A percentile compares a stretch with the other conserved stretches of the same genome.
Evolutionary conservation across 164 flowering plant species (phyloP).

Genomic region (Berberis thunbergii): DNA sequence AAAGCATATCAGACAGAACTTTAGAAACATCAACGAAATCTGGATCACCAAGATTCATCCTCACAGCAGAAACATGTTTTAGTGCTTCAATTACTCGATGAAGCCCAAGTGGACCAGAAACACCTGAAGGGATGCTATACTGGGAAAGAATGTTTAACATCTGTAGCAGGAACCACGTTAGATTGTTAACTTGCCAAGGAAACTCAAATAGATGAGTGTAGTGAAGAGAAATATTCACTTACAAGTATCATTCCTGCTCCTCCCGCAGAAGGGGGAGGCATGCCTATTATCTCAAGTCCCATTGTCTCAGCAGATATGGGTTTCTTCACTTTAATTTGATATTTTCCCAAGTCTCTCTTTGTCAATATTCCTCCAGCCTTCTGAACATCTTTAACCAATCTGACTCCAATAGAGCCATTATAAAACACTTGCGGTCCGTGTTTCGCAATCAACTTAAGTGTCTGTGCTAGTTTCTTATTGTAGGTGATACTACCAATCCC

Average conservation of each 20-base stretch:
- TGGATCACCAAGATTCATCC: conserved; percentile 76
- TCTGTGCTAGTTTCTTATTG: conserved; percentile 39
- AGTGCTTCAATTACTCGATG: conserved; percentile 54
- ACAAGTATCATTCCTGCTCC: conserved; percentile 43
- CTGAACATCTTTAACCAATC: conserved; percentile 30
- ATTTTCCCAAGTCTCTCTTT: conserved; percentile 36
- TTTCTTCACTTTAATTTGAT: conserved; percentile 32
- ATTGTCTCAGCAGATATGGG: conserved; percentile 24
- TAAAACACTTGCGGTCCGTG: conserved; percentile 33
- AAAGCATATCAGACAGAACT: conserved; percentile 48
- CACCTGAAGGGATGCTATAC: conserved; percentile 22
- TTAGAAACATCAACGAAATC: conserved; percentile 33
- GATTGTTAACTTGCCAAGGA: background rate
- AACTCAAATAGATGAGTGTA: background rate
- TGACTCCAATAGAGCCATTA: conserved; percentile 37
- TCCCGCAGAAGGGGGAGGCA: conserved; percentile 66
- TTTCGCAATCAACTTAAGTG: conserved; percentile 25
- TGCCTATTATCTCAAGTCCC: conserved; percentile 33
- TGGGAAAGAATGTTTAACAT: conserved; percentile 45
- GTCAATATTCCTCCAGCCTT: conserved; percentile 43
- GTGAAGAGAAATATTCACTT: conserved; percentile 9
- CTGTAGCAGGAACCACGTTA: conserved; percentile 18
- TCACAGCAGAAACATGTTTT: conserved; percentile 43
- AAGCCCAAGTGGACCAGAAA: conserved; percentile 32
- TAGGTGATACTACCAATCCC: conserved; percentile 26